These are phyloP conservation scores for Abelmoschus esculentus DNA, from an alignment of 345 rosid species.

Conservation along the genomic window DNA sequence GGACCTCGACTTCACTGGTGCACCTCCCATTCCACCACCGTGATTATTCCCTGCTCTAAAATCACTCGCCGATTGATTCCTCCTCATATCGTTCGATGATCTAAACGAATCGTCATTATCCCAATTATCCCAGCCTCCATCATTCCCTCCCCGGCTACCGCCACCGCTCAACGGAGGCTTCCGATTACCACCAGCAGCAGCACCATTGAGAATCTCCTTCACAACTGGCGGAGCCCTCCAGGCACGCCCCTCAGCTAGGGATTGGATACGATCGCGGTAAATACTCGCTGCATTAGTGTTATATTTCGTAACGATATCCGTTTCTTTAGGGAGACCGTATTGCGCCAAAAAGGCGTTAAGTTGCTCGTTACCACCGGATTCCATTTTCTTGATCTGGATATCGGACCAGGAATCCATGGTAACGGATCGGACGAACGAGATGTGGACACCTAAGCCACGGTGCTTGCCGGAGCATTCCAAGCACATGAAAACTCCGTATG, in stretches of 20 bases:
- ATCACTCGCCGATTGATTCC: constrained; percentile 73
- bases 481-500: constrained; percentile 96
- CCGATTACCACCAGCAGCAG: constrained; percentile 18
- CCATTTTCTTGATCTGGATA: constrained; percentile 98
- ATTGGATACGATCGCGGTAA: constrained; percentile 84
- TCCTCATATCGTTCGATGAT: constrained; percentile 58
- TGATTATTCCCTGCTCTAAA: constrained; percentile 34
- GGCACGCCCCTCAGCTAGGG: constrained; percentile 73
- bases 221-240: constrained; percentile 88
- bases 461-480: constrained; percentile 99
- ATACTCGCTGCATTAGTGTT: constrained; percentile 71
- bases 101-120: constrained; percentile 60
- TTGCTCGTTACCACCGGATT: constrained; percentile 77
- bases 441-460: constrained; percentile 96
- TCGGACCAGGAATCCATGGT: constrained; percentile 99
- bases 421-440: constrained; percentile 97
- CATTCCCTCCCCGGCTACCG: constrained; percentile 10
- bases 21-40: constrained; percentile 32
- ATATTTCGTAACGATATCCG: constrained; percentile 71
- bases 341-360: constrained; percentile 65
- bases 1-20: constrained; percentile 60
- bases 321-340: constrained; percentile 70
- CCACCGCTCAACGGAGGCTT: constrained; percentile 51
- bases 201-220: constrained; percentile 35
- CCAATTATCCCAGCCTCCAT: constrained; percentile 38